Evolutionary conservation across 2,329 filamentous ascomycete species (phyloP).

Genomic region (Aspergillus quadrilineatus): DNA sequence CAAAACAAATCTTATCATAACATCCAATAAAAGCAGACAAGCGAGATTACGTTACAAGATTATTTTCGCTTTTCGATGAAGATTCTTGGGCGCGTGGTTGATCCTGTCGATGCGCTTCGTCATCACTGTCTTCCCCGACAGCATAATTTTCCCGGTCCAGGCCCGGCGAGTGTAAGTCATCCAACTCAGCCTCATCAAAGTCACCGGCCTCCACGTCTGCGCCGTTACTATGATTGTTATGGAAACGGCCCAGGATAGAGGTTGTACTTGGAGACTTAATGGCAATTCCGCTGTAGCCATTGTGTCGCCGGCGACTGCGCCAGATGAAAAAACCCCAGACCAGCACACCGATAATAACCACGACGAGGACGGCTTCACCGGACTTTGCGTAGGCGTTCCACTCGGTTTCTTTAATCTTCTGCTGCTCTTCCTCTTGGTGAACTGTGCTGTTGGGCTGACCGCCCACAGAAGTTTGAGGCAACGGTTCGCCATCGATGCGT

Average conservation of each 20-base stretch:
- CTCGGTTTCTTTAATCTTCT: conserved; percentile 77
- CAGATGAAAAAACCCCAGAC: conserved; percentile 72
- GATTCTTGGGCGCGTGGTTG: conserved; percentile 7
- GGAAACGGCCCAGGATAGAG: conserved; percentile 51
- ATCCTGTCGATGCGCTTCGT: conserved; percentile 23
- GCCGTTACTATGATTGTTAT: conserved; percentile 40
- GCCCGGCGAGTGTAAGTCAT: conserved; percentile 49
- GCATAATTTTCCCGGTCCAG: conserved; percentile 45
- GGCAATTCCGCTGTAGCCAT: conserved; percentile 43
- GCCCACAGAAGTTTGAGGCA: conserved; percentile 73
- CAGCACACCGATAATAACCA: conserved; percentile 71
- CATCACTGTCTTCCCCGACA: conserved; percentile 49
- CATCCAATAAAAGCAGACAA: conserved; percentile 3
- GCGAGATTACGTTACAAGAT: conserved; percentile 10
- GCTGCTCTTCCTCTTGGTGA: conserved; percentile 65
- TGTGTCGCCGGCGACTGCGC: conserved; percentile 54
- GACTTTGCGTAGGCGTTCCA: conserved; percentile 88
- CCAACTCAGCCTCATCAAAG: conserved; percentile 62
- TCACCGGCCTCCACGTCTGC: conserved; percentile 61
- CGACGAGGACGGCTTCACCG: conserved; percentile 78
- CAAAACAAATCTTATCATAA: conserved; percentile 4
- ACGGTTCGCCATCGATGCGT: conserved; percentile 80
- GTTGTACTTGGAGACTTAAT: conserved; percentile 42
- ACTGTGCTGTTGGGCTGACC: conserved; percentile 68
- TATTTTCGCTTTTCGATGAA: conserved; percentile 8